A percentile compares a stretch with the other conserved stretches of the same genome.
These are phyloP conservation scores for Clathrospora elynae DNA, from an alignment of 2,329 filamentous ascomycete species.

Conservation along the genomic window DNA sequence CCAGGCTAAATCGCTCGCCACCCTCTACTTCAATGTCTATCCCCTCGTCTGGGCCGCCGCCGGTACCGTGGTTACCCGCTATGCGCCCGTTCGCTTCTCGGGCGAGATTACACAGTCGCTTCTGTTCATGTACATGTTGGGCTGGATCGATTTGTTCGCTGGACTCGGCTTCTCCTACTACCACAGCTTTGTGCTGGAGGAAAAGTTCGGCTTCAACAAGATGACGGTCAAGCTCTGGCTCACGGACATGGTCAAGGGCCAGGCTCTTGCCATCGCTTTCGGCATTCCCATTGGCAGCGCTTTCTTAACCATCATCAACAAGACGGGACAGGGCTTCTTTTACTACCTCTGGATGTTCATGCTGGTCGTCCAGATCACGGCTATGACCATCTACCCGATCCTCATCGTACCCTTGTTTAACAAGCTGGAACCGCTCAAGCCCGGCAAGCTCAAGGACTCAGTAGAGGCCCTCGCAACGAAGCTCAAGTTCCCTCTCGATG, in stretches of 20 bases:
- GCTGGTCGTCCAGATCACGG: constrained; percentile 86
- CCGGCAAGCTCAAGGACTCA: constrained; percentile 82
- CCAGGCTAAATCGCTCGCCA: constrained; percentile 84
- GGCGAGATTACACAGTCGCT: constrained; percentile 95
- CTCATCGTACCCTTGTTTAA: constrained; percentile 96
- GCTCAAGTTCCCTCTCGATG: constrained; percentile 88
- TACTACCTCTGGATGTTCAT: constrained; percentile 97
- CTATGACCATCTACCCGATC: constrained; percentile 95
- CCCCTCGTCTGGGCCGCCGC: constrained; percentile 88
- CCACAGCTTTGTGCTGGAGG: constrained; percentile 93
- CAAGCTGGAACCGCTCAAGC: constrained; percentile 90
- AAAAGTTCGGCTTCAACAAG: constrained; percentile 99
- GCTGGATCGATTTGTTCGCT: constrained; percentile 77
- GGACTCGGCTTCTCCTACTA: constrained; percentile 85
- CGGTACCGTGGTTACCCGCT: constrained; percentile 73
- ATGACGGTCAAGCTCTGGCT: constrained; percentile 88
- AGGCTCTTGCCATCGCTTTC: constrained; percentile 78
- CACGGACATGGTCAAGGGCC: constrained; percentile 88
- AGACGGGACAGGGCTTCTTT: constrained; percentile 93
- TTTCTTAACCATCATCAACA: constrained; percentile 91
- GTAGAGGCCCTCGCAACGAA: constrained; percentile 83
- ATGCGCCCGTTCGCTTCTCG: constrained; percentile 76
- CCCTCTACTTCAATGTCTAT: constrained; percentile 88
- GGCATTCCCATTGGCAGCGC: constrained; percentile 87
- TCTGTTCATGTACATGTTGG: constrained; percentile 87